These are phyloP conservation scores for Lepidium sativum DNA, from an alignment of 345 rosid genomes.

Conservation along the genomic window DNA sequence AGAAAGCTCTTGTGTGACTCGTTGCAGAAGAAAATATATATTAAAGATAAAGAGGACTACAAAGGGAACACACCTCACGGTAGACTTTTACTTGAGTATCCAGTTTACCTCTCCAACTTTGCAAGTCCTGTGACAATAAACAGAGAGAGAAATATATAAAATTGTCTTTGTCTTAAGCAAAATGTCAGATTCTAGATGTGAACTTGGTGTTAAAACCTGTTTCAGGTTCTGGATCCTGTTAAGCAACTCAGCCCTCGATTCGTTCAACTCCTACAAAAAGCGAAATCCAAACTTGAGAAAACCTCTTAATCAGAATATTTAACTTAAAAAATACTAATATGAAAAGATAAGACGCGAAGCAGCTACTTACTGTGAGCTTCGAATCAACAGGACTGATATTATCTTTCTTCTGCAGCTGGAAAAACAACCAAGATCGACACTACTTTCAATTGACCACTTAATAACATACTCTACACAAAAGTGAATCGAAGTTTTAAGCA, in stretches of 20 bases:
- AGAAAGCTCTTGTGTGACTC: not conserved
- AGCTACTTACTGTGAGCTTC: slow-evolving; percentile 46
- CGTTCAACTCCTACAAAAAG: slow-evolving; percentile 58
- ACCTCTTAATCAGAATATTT: not conserved
- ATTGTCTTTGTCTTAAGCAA: not conserved
- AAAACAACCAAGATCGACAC: slow-evolving; percentile 1
- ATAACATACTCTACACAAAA: not conserved
- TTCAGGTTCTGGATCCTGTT: slow-evolving; percentile 78
- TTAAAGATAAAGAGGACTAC: not conserved
- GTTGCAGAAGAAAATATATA: not conserved
- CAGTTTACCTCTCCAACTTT: slow-evolving; percentile 85
- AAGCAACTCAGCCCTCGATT: slow-evolving; percentile 78
- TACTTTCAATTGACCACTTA: not conserved
- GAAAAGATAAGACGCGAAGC: not conserved
- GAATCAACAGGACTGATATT: slow-evolving; percentile 48
- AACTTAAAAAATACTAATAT: not conserved
- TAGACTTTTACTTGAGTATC: slow-evolving; percentile 87
- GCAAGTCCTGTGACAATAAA: slow-evolving; percentile 59
- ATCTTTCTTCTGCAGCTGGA: slow-evolving; percentile 60
- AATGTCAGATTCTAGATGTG: not conserved
- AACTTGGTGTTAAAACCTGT: slow-evolving; percentile 35
- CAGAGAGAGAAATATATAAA: not conserved
- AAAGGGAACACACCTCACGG: slow-evolving; percentile 49
- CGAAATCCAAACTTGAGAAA: not conserved
- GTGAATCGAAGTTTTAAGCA: not conserved